phyloP scores from a whole-genome alignment of 306 rosid genomes.

The Glycyrrhiza uralensis region DNA sequence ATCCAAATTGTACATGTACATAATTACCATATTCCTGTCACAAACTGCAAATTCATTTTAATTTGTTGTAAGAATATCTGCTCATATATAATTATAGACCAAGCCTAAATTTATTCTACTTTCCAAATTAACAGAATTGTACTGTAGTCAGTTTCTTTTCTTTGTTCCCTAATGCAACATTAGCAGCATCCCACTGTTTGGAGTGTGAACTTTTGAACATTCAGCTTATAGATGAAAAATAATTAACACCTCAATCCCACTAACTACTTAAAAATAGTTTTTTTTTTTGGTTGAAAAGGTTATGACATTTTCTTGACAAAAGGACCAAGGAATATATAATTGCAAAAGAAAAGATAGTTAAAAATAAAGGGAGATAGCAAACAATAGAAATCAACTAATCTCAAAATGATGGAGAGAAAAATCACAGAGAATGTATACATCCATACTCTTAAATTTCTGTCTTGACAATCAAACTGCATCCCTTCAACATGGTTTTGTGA shows the following conservation, averaged over 20 bases:
- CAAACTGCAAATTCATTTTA: neutral
- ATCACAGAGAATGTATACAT: neutral
- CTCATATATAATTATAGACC: neutral
- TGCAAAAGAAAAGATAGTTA: neutral
- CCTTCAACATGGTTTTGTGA: neutral
- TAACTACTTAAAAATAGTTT: neutral
- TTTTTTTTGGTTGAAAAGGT: neutral
- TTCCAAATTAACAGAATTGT: neutral
- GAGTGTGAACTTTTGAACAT: neutral
- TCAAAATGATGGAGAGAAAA: neutral
- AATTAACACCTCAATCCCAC: neutral
- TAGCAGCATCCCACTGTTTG: neutral
- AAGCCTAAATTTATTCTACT: neutral
- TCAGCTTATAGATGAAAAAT: neutral
- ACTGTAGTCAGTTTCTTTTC: neutral
- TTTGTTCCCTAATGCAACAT: neutral
- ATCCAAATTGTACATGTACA: neutral
- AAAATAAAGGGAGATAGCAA: neutral
- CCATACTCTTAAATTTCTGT: neutral
- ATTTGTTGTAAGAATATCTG: neutral
- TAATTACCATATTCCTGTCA: neutral
- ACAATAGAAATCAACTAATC: neutral
- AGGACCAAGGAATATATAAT: conserved; percentile 11
- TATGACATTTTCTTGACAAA: neutral
- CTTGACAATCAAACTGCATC: no score